Evolutionary conservation across 192 early-diverging fungal species (phyloP), one percentile per base, ranked within the genome.

Genomic region (Gryganskiella cystojenkinii): DNA sequence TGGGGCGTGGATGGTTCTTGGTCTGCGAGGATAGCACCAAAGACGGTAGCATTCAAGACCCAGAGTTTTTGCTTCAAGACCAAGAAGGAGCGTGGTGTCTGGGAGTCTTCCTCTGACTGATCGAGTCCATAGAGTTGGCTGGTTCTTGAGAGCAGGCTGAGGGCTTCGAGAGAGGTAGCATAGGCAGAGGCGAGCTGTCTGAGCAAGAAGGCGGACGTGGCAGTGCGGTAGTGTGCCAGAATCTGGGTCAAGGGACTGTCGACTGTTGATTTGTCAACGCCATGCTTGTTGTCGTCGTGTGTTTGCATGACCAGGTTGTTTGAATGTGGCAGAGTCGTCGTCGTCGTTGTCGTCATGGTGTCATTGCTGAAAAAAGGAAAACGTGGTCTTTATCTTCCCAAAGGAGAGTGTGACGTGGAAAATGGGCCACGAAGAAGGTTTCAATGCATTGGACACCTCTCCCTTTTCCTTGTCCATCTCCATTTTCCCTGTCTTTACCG

Each of bases 41-140:
- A 61, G 61, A 83, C 61, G 42, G 67, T 83, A 6, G 71, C 51
- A 40, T 83, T 68, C 15, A 83, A 59, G 4, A 61, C 61, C 71
- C 82, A 83, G 17, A 83, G 33, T 55, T 80, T 83, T n/a, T 68
- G 71, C 37, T 74, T 79, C 52, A 80, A 45, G 15, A 64, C 37
- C 40, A 56, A 80, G 56, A 61, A 63, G 17, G 71, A 63, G 10
- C 67, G 67, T 14, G 31, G 67, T 17, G 68, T 76, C 10, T 19
- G 35, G 49, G 50, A 27, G 33, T 60, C 28, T 40, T 50, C 15
- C 5, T 33, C 20, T 35, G n/a, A n/a, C n/a, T 60, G 55, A 20
- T 63, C 49, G 25, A 67, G 35, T 42, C 58, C 71, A 70, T 70
- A 67, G 53, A 72, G 64, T 43, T 57, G 34, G 47, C 68, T 76